phyloP scores from a whole-genome alignment of 2,329 filamentous ascomycete genomes.

The Gaeumannomyces tritici region DNA sequence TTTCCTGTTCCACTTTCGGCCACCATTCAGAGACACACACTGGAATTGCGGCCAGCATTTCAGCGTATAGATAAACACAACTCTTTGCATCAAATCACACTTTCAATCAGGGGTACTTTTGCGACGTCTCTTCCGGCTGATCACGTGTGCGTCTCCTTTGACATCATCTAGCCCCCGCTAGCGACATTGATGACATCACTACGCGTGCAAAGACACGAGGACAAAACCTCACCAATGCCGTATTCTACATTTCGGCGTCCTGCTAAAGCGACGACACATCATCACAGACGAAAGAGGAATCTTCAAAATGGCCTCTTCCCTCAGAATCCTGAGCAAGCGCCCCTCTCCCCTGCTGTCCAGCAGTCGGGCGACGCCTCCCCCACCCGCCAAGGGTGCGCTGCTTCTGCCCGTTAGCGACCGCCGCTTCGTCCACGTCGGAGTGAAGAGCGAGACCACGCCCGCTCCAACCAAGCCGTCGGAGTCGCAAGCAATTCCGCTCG shows the following conservation, averaged over 20 bases:
- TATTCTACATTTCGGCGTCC: too few species aligned
- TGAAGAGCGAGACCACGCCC: background rate
- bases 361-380: too few species aligned
- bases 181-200: background rate
- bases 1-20: background rate
- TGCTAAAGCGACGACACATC: background rate
- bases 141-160: background rate
- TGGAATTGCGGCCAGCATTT: background rate
- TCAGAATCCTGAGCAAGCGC: background rate
- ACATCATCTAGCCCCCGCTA: background rate
- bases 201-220: background rate
- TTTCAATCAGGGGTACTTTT: background rate
- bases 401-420: background rate
- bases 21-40: background rate
- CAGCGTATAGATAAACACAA: background rate
- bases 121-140: background rate
- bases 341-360: too few species aligned
- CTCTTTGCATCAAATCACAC: background rate
- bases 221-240: background rate
- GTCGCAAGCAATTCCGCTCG: slow-evolving; percentile 1
- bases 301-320: background rate
- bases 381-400: background rate
- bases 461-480: slow-evolving; percentile 1
- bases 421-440: slow-evolving; percentile 1
- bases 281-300: background rate